Conservation (phyloP, 768 basidiomycete species). For the Mycena pura region DNA sequence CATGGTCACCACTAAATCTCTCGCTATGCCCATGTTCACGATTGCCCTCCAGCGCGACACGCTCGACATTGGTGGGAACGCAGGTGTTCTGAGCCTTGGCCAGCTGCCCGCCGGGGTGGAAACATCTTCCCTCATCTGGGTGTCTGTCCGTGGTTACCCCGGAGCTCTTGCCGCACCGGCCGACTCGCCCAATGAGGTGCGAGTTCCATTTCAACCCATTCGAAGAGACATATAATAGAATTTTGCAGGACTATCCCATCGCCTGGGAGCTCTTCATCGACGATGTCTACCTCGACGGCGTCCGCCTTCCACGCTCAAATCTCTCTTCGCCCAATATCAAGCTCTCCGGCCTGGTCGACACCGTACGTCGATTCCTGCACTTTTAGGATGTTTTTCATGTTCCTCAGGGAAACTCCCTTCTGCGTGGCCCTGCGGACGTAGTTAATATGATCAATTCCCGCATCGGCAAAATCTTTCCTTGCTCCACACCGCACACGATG, state of each 20-base stretch:
- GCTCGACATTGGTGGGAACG: conserved; percentile 71
- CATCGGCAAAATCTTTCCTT: conserved; percentile 57
- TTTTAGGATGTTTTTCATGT: neutral
- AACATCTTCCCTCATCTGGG: conserved; percentile 66
- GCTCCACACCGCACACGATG: conserved; percentile 65
- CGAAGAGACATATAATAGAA: conserved; percentile 15
- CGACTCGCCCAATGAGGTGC: conserved; percentile 66
- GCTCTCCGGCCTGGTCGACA: conserved; percentile 74
- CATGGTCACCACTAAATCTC: conserved; percentile 44
- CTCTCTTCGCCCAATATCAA: conserved; percentile 54
- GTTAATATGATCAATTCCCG: conserved; percentile 51
- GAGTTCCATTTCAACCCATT: conserved; percentile 21
- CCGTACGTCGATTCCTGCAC: conserved; percentile 49
- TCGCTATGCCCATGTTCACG: conserved; percentile 56
- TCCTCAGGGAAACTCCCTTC: conserved; percentile 72
- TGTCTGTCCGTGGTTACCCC: conserved; percentile 63
- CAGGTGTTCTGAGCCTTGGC: conserved; percentile 71
- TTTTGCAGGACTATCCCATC: conserved; percentile 61
- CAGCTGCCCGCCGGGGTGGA: conserved; percentile 60
- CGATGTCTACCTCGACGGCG: conserved; percentile 74
- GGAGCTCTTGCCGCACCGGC: conserved; percentile 63
- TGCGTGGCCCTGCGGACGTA: conserved; percentile 77
- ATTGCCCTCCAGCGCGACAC: conserved; percentile 74
- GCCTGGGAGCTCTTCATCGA: conserved; percentile 79
- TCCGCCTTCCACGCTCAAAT: conserved; percentile 61